These are phyloP conservation scores for Penicillium tannophilum DNA, from an alignment of 495 filamentous ascomycete genomes.

Conservation along the genomic window DNA sequence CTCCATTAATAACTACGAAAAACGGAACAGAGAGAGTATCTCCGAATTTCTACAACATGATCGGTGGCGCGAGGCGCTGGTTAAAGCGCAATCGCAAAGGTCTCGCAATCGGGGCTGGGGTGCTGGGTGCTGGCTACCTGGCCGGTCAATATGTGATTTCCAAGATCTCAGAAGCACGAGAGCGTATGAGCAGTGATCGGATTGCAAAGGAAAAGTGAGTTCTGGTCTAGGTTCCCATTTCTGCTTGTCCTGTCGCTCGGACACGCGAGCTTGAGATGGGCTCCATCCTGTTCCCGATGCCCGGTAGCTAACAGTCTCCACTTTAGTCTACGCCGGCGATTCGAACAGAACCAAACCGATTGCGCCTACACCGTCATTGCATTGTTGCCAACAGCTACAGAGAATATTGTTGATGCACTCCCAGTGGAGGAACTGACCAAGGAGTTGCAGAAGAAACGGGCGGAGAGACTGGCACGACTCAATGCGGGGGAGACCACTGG, in stretches of 20 bases:
- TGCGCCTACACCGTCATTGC: conserved; percentile 97
- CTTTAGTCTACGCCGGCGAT: conserved; percentile 82
- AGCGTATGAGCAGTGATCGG: conserved; percentile 92
- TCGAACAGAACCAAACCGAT: conserved; percentile 98
- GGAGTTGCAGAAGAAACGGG: conserved; percentile 92
- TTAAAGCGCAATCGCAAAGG: conserved; percentile 87
- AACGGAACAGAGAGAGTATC: conserved; percentile 13
- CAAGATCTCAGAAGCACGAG: conserved; percentile 88
- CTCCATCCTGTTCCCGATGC: conserved; percentile 17
- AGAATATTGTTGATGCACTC: conserved; percentile 83
- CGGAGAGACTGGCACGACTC: conserved; percentile 66
- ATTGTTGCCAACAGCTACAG: conserved; percentile 86
- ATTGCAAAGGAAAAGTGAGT: conserved; percentile 94
- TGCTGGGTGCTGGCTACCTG: conserved; percentile 87
- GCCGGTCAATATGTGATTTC: conserved; percentile 87
- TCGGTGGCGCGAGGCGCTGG: conserved; percentile 82
- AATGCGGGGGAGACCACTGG: conserved; percentile 52
- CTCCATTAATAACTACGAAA: neutral
- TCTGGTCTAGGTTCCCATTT: neutral
- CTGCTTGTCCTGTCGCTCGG: conserved; percentile 9
- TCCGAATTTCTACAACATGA: conserved; percentile 57
- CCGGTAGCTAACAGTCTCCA: conserved; percentile 17
- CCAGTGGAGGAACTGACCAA: conserved; percentile 87
- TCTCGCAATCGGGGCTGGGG: conserved; percentile 81
- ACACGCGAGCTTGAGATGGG: conserved; percentile 19